These are phyloP conservation scores for Biancaea sappan DNA, from an alignment of 306 rosid species.

Conservation along the genomic window DNA sequence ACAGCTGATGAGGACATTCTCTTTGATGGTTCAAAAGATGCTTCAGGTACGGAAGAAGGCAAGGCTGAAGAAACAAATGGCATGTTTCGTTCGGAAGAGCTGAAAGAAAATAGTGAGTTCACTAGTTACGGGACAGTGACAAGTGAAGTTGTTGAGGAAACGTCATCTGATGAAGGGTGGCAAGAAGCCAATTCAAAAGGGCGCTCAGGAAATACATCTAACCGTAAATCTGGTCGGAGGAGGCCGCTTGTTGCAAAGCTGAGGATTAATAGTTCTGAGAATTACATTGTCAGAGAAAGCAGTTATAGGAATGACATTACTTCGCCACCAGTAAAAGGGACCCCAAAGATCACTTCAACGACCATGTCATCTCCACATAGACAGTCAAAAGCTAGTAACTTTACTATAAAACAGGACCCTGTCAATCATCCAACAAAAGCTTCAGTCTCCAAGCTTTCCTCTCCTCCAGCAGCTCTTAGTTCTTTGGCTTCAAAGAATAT, in stretches of 20 bases:
- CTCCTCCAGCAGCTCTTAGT: conserved; percentile 53
- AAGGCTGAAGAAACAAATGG: conserved; percentile 38
- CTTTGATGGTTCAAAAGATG: conserved; percentile 44
- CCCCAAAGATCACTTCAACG: conserved; percentile 41
- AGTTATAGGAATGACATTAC: conserved; percentile 48
- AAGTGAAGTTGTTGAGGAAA: conserved; percentile 56
- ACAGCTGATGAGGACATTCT: conserved; percentile 41
- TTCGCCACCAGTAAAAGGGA: conserved; percentile 47
- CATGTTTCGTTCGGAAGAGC: conserved; percentile 43
- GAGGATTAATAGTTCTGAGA: conserved; percentile 43
- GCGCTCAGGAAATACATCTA: conserved; percentile 56
- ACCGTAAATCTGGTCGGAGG: conserved; percentile 58
- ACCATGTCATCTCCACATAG: conserved; percentile 42
- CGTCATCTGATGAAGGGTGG: conserved; percentile 87
- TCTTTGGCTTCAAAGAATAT: conserved; percentile 77
- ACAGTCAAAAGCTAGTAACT: conserved; percentile 50
- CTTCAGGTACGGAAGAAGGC: conserved; percentile 27
- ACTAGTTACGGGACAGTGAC: conserved; percentile 33
- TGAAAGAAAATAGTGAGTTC: conserved; percentile 45
- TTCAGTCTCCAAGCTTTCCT: conserved; percentile 45
- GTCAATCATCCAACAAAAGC: conserved; percentile 45
- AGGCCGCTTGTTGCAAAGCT: conserved; percentile 63
- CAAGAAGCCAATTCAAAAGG: conserved; percentile 93
- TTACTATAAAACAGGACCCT: conserved; percentile 44
- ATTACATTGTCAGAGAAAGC: conserved; percentile 49